phyloP scores from a whole-genome alignment of 768 basidiomycete species.

The Lentinula boryana region DNA sequence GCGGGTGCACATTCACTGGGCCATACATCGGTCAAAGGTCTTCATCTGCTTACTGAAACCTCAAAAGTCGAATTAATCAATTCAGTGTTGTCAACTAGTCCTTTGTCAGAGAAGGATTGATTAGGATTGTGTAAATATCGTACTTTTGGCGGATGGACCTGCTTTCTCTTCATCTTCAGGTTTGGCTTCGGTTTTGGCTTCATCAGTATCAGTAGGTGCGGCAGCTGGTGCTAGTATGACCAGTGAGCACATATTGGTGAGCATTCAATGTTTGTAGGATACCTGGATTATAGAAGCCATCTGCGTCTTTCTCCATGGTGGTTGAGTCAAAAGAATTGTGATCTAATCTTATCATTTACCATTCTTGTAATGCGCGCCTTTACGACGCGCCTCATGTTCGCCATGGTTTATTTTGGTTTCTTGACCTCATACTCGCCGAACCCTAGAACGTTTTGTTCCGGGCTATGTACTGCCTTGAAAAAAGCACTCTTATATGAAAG shows the following conservation, averaged over 20 bases:
- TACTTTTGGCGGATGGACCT: slow-evolving; percentile 1
- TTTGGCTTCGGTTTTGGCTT: slow-evolving; percentile 1
- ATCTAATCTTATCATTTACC: slow-evolving; percentile 2
- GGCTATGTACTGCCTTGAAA: slow-evolving; percentile 3
- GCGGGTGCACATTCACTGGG: slow-evolving; percentile 5
- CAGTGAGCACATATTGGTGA: neutral
- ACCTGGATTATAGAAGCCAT: slow-evolving; percentile 74
- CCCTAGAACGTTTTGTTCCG: neutral
- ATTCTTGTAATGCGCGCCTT: neutral
- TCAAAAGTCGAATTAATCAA: slow-evolving; percentile 79
- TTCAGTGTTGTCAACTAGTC: slow-evolving; percentile 38
- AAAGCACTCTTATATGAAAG: neutral
- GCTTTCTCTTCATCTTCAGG: slow-evolving; percentile 8
- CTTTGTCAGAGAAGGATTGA: neutral
- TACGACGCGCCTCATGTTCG: neutral
- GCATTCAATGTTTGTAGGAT: slow-evolving; percentile 6
- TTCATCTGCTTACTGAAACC: slow-evolving; percentile 52
- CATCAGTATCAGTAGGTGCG: neutral
- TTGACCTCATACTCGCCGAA: neutral
- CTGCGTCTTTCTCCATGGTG: slow-evolving; percentile 67
- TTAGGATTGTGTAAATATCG: neutral
- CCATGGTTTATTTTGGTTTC: neutral
- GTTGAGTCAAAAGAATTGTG: neutral
- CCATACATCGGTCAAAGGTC: slow-evolving; percentile 9
- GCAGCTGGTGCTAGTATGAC: neutral